phyloP scores from a whole-genome alignment of 2,329 filamentous ascomycete species.

The Colletotrichum musae region DNA sequence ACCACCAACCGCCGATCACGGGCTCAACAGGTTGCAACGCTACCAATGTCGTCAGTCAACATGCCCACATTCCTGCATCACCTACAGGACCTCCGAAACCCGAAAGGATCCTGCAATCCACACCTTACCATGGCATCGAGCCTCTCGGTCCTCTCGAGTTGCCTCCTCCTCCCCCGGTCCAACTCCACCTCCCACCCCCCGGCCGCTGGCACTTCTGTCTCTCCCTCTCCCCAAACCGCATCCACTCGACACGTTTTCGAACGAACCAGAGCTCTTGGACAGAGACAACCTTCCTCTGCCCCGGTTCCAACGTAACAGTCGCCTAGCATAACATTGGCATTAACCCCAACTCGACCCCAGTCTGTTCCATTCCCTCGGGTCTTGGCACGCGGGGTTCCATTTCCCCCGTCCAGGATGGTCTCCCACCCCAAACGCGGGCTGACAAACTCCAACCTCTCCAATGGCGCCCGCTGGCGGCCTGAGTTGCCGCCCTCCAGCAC shows the following conservation, averaged over 20 bases:
- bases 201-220: background rate
- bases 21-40: constrained; percentile 7
- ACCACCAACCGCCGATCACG: constrained; percentile 5
- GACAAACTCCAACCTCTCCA: constrained; percentile 30
- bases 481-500: constrained; percentile 9
- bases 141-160: background rate
- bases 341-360: constrained; percentile 32
- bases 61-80: constrained; percentile 17
- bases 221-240: background rate
- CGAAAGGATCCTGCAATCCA: constrained; percentile 13
- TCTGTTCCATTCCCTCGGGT: constrained; percentile 39
- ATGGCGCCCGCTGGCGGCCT: constrained; percentile 5
- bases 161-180: background rate
- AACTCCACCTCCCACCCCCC: constrained; percentile 11
- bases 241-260: constrained; percentile 26
- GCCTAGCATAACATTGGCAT: constrained; percentile 3
- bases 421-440: constrained; percentile 21
- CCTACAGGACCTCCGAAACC: background rate
- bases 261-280: constrained; percentile 29
- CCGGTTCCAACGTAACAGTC: constrained; percentile 30
- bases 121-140: constrained; percentile 10
- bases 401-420: constrained; percentile 6
- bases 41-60: constrained; percentile 11
- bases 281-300: constrained; percentile 24
- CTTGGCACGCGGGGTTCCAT: constrained; percentile 41